A percentile compares a stretch with the other conserved stretches of the same genome.
Conservation (phyloP, 768 basidiomycete species). For the Exsudoporus frostii region DNA sequence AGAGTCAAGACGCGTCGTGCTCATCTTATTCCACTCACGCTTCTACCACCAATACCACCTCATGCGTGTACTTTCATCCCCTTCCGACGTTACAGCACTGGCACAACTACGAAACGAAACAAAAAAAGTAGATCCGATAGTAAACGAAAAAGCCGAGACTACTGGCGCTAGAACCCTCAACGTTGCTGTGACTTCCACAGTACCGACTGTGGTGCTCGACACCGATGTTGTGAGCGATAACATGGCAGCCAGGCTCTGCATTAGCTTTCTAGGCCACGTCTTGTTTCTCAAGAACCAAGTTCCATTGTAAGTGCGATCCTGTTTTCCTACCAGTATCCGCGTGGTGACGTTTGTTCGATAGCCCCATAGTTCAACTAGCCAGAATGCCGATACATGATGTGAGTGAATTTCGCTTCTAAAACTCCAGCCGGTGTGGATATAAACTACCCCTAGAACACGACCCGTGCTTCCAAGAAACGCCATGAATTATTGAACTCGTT, state of each 20-base stretch:
- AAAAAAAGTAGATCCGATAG: background rate
- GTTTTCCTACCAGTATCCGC: background rate
- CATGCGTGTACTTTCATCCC: constrained; percentile 15
- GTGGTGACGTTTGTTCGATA: constrained; percentile 22
- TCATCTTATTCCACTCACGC: background rate
- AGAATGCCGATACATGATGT: constrained; percentile 51
- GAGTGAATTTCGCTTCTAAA: constrained; percentile 7
- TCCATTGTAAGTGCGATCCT: constrained; percentile 58
- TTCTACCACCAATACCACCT: background rate
- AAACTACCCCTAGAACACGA: constrained; percentile 33
- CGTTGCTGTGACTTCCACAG: constrained; percentile 7
- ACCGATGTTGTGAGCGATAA: constrained; percentile 49
- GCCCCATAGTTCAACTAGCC: constrained; percentile 64
- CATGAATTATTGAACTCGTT: constrained; percentile 61
- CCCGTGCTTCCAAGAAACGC: constrained; percentile 55
- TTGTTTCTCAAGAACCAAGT: constrained; percentile 77
- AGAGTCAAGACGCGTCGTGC: background rate
- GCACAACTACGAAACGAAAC: background rate
- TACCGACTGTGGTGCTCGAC: constrained; percentile 48
- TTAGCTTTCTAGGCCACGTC: constrained; percentile 63
- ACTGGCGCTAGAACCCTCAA: background rate
- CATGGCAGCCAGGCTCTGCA: constrained; percentile 63
- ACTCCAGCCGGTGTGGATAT: background rate
- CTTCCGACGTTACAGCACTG: background rate
- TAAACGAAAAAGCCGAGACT: background rate